Evolutionary conservation across 345 rosid genomes (phyloP).

Genomic region (Tarenaya hassleriana): DNA sequence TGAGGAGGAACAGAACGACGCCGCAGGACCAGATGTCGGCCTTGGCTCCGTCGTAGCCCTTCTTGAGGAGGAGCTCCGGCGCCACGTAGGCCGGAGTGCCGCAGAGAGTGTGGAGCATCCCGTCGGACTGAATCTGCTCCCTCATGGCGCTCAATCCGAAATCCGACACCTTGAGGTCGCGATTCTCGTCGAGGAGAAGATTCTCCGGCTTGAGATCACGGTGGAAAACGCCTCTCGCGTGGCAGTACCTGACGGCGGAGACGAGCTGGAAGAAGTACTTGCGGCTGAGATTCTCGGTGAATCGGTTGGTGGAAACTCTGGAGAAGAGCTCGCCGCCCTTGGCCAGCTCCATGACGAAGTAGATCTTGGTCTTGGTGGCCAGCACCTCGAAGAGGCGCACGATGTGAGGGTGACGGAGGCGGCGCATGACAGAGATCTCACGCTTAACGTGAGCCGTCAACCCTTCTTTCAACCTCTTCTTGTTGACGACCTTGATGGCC

Average conservation of each 20-base stretch:
- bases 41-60: slow-evolving; percentile 74
- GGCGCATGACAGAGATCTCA: slow-evolving; percentile 70
- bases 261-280: slow-evolving; percentile 67
- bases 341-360: slow-evolving; percentile 73
- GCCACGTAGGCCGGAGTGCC: slow-evolving; percentile 44
- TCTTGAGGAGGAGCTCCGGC: slow-evolving; percentile 61
- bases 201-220: slow-evolving; percentile 78
- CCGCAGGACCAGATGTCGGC: slow-evolving; percentile 83
- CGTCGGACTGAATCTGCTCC: slow-evolving; percentile 54
- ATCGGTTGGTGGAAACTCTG: slow-evolving; percentile 47
- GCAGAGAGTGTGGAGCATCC: slow-evolving; percentile 64
- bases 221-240: slow-evolving; percentile 65
- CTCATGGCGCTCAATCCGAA: slow-evolving; percentile 69
- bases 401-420: slow-evolving; percentile 52
- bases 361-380: slow-evolving; percentile 66
- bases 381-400: slow-evolving; percentile 58
- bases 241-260: slow-evolving; percentile 65
- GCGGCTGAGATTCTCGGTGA: slow-evolving; percentile 67
- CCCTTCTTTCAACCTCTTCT: slow-evolving; percentile 42
- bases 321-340: slow-evolving; percentile 79
- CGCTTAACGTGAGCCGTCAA: slow-evolving; percentile 47
- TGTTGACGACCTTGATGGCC: slow-evolving; percentile 68
- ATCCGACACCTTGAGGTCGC: slow-evolving; percentile 55
- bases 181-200: slow-evolving; percentile 67
- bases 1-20: slow-evolving; percentile 52